Evolutionary conservation across 78 protist genomes (phyloP), one percentile per base, ranked within the genome.

Genomic region (Parvularia atlantis): DNA sequence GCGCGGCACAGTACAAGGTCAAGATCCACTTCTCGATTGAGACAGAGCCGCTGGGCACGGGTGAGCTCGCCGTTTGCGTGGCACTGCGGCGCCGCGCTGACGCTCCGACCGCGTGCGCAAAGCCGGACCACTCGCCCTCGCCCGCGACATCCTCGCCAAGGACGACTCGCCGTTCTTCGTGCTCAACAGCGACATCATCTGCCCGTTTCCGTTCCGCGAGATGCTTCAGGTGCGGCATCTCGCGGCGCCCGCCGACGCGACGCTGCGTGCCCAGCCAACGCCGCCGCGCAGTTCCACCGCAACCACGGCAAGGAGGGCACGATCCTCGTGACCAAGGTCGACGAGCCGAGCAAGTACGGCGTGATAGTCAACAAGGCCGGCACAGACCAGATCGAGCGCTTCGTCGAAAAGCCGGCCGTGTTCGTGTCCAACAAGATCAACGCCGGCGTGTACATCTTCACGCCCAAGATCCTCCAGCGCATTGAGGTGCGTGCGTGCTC

Each of bases 61-160:
- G 69, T 63, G 10, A 3, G 46, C n/a, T n/a, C n/a, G n/a, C n/a
- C n/a, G n/a, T n/a, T n/a, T n/a, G n/a, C n/a, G n/a, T n/a, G n/a
- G n/a, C n/a, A n/a, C n/a, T n/a, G n/a, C n/a, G n/a, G n/a, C n/a
- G n/a, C n/a, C n/a, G n/a, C n/a, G n/a, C n/a, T n/a, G n/a, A n/a
- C n/a, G n/a, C n/a, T n/a, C n/a, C n/a, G n/a, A n/a, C n/a, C n/a
- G n/a, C n/a, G n/a, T n/a, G n/a, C n/a, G n/a, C n/a, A n/a, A 40
- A 33, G 97, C 95, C n/a, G 98, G 98, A 2, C 98, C 98, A 36
- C 71, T 94, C 33, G 93, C 90, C 14, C 82, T 92, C 41, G 96
- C 95, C 26, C 48, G 63, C 28, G 85, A 75, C 22, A 2, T 26
- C 11, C 76, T 69, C 50, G 7, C 39, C 64, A 58, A 74, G 71